Evolutionary conservation across 257 asterid species (phyloP).

Genomic region (Prunella vulgaris): DNA sequence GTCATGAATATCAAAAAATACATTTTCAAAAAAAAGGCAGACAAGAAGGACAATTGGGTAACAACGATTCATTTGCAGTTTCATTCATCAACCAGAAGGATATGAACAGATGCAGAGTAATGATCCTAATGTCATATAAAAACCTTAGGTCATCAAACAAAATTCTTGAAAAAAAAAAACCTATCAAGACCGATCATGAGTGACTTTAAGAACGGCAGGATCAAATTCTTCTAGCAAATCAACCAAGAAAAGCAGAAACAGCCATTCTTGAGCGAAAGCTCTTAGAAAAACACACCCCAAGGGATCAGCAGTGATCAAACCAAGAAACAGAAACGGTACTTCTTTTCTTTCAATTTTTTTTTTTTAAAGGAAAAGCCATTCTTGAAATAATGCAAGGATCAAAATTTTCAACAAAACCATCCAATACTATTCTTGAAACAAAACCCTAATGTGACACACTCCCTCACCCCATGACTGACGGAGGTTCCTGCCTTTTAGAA

Average conservation of each 20-base stretch:
- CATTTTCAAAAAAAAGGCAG: not conserved
- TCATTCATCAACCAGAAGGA: not conserved
- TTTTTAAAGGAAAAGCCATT: too few species aligned
- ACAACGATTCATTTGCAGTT: not conserved
- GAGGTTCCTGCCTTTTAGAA: not conserved
- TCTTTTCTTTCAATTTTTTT: too few species aligned
- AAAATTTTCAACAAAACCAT: too few species aligned
- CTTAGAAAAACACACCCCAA: not conserved
- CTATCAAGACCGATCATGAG: not conserved
- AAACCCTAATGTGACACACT: not conserved
- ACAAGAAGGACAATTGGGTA: not conserved
- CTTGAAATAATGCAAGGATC: too few species aligned
- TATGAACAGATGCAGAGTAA: not conserved
- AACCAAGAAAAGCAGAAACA: not conserved
- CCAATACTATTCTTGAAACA: not conserved
- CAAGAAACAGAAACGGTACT: not conserved
- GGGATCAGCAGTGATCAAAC: not conserved
- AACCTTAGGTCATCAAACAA: not conserved
- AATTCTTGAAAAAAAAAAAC: not conserved
- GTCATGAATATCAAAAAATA: not conserved
- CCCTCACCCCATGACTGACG: not conserved
- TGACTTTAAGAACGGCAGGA: not conserved
- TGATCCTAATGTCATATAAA: not conserved
- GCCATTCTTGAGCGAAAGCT: not conserved
- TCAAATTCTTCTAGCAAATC: not conserved